phyloP scores from a whole-genome alignment of 805 yeast species.

The Lipomyces yamadae region DNA sequence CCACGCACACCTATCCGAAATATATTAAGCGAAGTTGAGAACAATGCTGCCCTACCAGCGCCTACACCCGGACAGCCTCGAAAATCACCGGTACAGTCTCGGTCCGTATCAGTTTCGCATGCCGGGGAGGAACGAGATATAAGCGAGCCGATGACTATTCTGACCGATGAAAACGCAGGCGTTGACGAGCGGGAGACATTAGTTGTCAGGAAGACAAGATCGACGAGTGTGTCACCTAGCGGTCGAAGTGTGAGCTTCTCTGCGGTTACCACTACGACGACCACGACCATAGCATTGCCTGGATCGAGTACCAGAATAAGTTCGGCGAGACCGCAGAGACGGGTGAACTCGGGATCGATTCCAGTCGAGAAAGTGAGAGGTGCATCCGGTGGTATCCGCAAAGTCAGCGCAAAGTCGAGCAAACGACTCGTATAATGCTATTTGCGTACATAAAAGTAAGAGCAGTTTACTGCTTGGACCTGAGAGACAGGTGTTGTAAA shows the following conservation, averaged over 20 bases:
- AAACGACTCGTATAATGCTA: not conserved
- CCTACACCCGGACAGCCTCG: slow-evolving; percentile 98
- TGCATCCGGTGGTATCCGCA: slow-evolving; percentile 31
- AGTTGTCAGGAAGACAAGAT: slow-evolving; percentile 31
- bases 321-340: slow-evolving; percentile 10
- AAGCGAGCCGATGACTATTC: not conserved
- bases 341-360: slow-evolving; percentile 24
- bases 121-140: slow-evolving; percentile 18
- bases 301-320: slow-evolving; percentile 9
- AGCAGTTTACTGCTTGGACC: not conserved
- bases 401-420: slow-evolving; percentile 23
- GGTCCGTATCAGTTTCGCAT: slow-evolving; percentile 14
- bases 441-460: not conserved
- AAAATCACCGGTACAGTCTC: slow-evolving; percentile 48
- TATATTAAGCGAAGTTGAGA: slow-evolving; percentile 68
- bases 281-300: slow-evolving; percentile 21
- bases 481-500: not conserved
- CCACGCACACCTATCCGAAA: slow-evolving; percentile 73
- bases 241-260: slow-evolving; percentile 35
- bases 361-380: slow-evolving; percentile 18
- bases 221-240: slow-evolving; percentile 26
- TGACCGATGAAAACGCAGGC: slow-evolving; percentile 9
- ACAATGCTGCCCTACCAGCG: slow-evolving; percentile 80
- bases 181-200: slow-evolving; percentile 11
- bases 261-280: slow-evolving; percentile 34